A percentile compares a stretch with the other conserved stretches of the same genome.
phyloP scores from a whole-genome alignment of 2,329 filamentous ascomycete species.

The Didymella pinodella region DNA sequence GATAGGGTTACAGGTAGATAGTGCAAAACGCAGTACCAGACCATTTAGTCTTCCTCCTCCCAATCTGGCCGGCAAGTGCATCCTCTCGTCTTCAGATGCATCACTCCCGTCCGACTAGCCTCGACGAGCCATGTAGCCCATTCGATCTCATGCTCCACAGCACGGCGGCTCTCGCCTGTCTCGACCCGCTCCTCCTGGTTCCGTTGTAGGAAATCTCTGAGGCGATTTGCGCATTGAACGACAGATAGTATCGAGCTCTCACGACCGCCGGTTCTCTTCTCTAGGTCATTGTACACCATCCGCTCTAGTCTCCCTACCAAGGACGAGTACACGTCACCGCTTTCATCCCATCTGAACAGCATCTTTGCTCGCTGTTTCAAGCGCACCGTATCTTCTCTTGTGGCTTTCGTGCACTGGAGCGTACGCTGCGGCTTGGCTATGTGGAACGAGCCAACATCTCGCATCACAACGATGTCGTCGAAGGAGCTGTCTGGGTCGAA shows the following conservation, averaged over 20 bases:
- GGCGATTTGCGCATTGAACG: constrained; percentile 21
- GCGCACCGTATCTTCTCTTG: constrained; percentile 29
- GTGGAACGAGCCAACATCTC: constrained; percentile 31
- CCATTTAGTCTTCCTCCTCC: constrained; percentile 27
- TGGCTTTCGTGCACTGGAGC: constrained; percentile 37
- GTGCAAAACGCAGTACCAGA: not conserved
- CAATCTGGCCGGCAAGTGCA: constrained; percentile 40
- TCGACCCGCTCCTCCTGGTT: constrained; percentile 28
- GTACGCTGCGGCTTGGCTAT: constrained; percentile 26
- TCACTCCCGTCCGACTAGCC: constrained; percentile 35
- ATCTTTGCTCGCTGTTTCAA: constrained; percentile 27
- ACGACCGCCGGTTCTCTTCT: not conserved
- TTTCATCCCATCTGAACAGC: constrained; percentile 33
- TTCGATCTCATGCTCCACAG: constrained; percentile 40
- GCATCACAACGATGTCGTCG: constrained; percentile 34
- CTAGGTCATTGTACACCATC: constrained; percentile 15
- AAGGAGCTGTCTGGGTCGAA: constrained; percentile 29
- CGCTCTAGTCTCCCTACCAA: constrained; percentile 22
- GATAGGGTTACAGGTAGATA: not conserved
- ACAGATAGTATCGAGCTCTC: constrained; percentile 8
- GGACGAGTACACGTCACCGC: constrained; percentile 23
- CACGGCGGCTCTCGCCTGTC: constrained; percentile 32
- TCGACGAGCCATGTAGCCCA: constrained; percentile 43
- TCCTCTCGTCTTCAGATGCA: constrained; percentile 39
- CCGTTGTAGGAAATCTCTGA: constrained; percentile 30